Conservation (phyloP, 2,329 filamentous ascomycete species). For the Aspergillus pseudoterreus region DNA sequence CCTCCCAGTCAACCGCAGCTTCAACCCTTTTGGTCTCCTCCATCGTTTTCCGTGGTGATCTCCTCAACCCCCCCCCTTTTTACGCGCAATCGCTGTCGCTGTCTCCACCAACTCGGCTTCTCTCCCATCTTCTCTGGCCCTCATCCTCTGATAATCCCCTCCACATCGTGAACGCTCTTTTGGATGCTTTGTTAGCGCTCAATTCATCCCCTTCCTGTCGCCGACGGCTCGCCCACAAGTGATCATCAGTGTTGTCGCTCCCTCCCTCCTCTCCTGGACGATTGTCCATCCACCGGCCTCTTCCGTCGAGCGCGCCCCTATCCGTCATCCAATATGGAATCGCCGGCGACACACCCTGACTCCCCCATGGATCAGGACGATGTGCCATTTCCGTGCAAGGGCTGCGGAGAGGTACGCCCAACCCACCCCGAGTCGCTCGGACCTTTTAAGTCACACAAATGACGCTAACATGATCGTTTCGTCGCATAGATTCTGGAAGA, state of each 20-base stretch:
- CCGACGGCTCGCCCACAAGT: neutral
- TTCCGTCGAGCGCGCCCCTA: neutral
- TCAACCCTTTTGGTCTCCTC: neutral
- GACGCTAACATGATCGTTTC: neutral
- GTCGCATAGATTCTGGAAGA: conserved; percentile 81
- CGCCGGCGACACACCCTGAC: conserved; percentile 53
- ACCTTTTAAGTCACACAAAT: neutral
- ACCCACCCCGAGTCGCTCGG: neutral
- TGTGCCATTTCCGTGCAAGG: conserved; percentile 79
- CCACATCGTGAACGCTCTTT: neutral
- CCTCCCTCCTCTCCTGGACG: neutral
- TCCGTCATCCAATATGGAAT: conserved; percentile 45
- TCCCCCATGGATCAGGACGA: conserved; percentile 74
- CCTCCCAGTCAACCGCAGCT: neutral
- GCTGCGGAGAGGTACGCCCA: conserved; percentile 74
- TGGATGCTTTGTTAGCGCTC: neutral
- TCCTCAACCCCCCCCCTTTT: neutral
- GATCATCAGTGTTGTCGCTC: neutral
- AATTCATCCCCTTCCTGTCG: neutral
- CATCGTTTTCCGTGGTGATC: neutral
- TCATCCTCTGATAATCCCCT: no score
- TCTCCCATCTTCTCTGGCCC: no score
- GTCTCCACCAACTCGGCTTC: no score
- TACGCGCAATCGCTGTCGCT: neutral
- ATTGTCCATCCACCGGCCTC: neutral